Conservation (phyloP, 2,329 filamentous ascomycete species). For the Penicillium decumbens region DNA sequence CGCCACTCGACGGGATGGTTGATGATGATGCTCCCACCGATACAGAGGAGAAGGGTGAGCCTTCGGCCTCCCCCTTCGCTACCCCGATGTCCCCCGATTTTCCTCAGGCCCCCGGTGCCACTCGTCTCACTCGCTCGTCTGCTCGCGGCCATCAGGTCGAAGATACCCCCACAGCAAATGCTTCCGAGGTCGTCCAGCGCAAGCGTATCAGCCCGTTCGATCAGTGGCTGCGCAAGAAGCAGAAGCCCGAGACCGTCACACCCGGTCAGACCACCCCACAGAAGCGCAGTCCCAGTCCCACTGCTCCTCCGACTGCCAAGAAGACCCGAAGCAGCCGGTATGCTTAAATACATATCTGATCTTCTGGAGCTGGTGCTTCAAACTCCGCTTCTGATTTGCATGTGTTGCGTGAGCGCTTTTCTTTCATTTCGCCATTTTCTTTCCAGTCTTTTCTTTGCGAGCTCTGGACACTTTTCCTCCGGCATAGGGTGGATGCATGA, state of each 20-base stretch:
- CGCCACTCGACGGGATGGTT: not conserved
- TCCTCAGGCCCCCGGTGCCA: slow-evolving; percentile 29
- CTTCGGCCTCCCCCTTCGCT: slow-evolving; percentile 13
- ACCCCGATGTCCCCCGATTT: slow-evolving; percentile 19
- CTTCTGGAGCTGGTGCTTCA: not conserved
- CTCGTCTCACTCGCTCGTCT: slow-evolving; percentile 34
- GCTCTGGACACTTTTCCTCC: not conserved
- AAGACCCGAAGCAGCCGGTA: slow-evolving; percentile 26
- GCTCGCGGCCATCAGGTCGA: slow-evolving; percentile 22
- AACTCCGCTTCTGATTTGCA: slow-evolving; percentile 4
- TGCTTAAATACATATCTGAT: slow-evolving; percentile 5
- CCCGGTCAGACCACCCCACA: slow-evolving; percentile 24
- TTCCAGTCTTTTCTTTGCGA: not conserved
- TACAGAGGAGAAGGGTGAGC: not conserved
- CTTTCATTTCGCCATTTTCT: slow-evolving; percentile 5
- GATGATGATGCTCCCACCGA: not conserved
- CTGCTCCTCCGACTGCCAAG: slow-evolving; percentile 28
- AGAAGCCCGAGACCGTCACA: slow-evolving; percentile 22
- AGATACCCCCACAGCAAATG: slow-evolving; percentile 20
- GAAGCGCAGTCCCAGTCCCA: slow-evolving; percentile 33
- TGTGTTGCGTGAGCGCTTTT: slow-evolving; percentile 2
- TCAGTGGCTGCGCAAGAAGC: slow-evolving; percentile 39
- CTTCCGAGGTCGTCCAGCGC: slow-evolving; percentile 20
- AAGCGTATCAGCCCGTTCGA: slow-evolving; percentile 41
- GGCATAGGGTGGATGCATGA: not conserved